phyloP scores from a whole-genome alignment of 495 filamentous ascomycete species.

The Trichoderma erinaceum region DNA sequence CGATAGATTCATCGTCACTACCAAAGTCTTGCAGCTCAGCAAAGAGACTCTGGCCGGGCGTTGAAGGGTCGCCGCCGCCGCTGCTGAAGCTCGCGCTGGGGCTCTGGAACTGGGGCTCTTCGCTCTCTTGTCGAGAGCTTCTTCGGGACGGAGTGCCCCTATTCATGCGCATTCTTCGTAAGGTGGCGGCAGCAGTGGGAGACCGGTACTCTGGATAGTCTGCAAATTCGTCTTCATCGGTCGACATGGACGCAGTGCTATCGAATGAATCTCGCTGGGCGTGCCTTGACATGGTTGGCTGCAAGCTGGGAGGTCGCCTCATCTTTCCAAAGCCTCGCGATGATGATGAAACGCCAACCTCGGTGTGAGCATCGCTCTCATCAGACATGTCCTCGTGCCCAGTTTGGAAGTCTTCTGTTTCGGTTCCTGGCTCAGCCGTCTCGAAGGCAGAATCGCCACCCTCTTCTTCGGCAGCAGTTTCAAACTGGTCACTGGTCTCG shows the following conservation, averaged over 20 bases:
- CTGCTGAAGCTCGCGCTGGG: constrained; percentile 34
- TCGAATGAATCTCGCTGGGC: constrained; percentile 57
- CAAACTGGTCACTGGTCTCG: constrained; percentile 57
- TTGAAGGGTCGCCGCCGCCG: constrained; percentile 43
- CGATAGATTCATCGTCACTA: constrained; percentile 54
- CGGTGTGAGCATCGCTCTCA: constrained; percentile 75
- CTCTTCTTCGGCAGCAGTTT: constrained; percentile 66
- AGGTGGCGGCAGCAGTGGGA: constrained; percentile 51
- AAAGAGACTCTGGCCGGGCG: constrained; percentile 73
- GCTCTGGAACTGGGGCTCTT: constrained; percentile 48
- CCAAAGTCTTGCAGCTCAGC: constrained; percentile 79
- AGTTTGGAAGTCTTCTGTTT: constrained; percentile 93
- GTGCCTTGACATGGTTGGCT: constrained; percentile 13
- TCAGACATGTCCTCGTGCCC: constrained; percentile 77
- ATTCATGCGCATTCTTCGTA: constrained; percentile 61
- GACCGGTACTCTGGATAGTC: constrained; percentile 45
- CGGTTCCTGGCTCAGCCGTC: constrained; percentile 73
- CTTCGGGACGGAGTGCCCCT: constrained; percentile 49
- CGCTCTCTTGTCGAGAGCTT: constrained; percentile 59
- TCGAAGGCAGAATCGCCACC: constrained; percentile 81
- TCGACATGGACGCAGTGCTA: constrained; percentile 86
- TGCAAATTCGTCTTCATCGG: constrained; percentile 63
- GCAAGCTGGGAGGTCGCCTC: constrained; percentile 29
- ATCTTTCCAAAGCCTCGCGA: constrained; percentile 35
- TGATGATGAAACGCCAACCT: constrained; percentile 58